A percentile compares a stretch with the other conserved stretches of the same genome.
phyloP scores from a whole-genome alignment of 2,329 filamentous ascomycete genomes.

The Penicillium expansum region DNA sequence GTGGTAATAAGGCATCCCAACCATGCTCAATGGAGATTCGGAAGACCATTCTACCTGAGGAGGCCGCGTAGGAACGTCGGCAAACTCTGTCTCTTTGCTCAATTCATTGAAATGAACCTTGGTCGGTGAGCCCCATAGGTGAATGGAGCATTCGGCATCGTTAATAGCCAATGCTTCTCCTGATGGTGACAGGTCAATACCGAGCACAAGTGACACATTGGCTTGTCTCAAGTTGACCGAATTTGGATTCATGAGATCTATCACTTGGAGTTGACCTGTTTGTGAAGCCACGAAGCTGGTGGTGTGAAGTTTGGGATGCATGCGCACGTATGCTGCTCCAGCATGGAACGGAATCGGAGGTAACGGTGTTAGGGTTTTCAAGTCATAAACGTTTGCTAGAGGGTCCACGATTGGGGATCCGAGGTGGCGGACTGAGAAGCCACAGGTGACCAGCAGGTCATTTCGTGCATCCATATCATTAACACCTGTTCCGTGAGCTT shows the following conservation, averaged over 20 bases:
- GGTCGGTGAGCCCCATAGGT: constrained; percentile 82
- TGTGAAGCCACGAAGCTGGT: constrained; percentile 93
- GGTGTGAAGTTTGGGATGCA: constrained; percentile 94
- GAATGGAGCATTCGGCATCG: constrained; percentile 73
- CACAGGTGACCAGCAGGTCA: constrained; percentile 93
- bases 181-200: constrained; percentile 82
- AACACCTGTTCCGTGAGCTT: constrained; percentile 81
- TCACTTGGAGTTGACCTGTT: constrained; percentile 88
- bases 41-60: constrained; percentile 65
- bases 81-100: constrained; percentile 72
- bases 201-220: constrained; percentile 72
- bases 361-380: constrained; percentile 84
- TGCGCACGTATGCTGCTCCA: constrained; percentile 88
- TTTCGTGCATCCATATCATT: constrained; percentile 97
- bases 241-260: constrained; percentile 92
- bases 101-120: constrained; percentile 87
- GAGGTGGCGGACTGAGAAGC: constrained; percentile 80
- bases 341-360: constrained; percentile 89
- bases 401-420: constrained; percentile 82
- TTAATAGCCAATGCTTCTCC: constrained; percentile 81
- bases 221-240: constrained; percentile 81
- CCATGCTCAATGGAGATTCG: constrained; percentile 75
- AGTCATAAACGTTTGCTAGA: constrained; percentile 90
- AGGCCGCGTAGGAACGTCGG: constrained; percentile 63
- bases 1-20: constrained; percentile 92